These are phyloP conservation scores for Selaginella tamariscina DNA, from an alignment of 75 land plant species.

Conservation along the genomic window DNA sequence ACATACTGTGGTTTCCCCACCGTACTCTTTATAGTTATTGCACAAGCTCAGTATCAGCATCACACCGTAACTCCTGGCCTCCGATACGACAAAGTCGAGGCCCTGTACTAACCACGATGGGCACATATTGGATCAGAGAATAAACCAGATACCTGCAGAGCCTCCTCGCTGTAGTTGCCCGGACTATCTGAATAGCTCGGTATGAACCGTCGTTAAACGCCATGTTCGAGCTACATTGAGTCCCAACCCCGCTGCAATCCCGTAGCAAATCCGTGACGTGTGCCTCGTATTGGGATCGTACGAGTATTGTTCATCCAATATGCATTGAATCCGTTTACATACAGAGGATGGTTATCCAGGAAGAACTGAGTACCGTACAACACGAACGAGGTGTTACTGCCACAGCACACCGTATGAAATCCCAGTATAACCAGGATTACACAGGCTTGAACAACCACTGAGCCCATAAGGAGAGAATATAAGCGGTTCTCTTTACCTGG, in stretches of 20 bases:
- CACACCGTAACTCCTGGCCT: background rate
- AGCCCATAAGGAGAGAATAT: too few relatives aligned
- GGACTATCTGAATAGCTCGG: background rate
- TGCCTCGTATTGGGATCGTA: background rate
- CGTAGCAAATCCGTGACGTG: conserved; percentile 33
- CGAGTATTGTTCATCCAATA: background rate
- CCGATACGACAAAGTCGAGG: conserved; percentile 5
- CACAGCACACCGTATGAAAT: too few relatives aligned
- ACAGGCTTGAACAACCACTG: too few relatives aligned
- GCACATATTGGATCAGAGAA: too few relatives aligned
- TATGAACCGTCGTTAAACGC: conserved; percentile 7
- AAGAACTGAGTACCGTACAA: conserved; percentile 1
- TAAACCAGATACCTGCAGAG: conserved; percentile 4
- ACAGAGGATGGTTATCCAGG: background rate
- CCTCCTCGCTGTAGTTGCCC: background rate
- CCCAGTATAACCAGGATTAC: too few relatives aligned
- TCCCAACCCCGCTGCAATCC: background rate
- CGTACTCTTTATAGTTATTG: conserved; percentile 2
- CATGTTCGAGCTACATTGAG: conserved; percentile 6
- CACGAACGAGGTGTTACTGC: too few relatives aligned
- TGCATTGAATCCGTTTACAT: conserved; percentile 6
- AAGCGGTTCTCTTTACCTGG: too few relatives aligned
- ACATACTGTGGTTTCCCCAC: conserved; percentile 11
- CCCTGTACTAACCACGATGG: conserved; percentile 10
- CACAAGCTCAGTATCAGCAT: conserved; percentile 4